Base-by-base conservation (phyloP, 228 moss, liverwort and hornwort genomes). In the Sphagnum fallax region DNA sequence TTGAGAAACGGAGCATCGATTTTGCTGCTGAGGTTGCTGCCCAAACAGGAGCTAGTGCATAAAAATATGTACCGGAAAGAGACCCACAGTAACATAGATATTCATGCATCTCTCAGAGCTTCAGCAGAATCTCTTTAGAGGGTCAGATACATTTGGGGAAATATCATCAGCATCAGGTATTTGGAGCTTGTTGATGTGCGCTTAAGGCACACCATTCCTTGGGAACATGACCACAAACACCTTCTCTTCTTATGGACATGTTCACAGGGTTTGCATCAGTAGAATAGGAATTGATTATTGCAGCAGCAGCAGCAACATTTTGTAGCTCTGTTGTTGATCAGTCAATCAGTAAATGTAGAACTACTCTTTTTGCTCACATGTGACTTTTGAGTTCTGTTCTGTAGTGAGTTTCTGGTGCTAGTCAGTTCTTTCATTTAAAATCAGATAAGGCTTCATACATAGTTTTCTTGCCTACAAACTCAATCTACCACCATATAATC, bases 21-120 rank as follows among this genome's bases (percentile, higher is more conserved):
- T 93, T 93, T 70, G 94, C 98, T 50, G 91, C 98, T 6, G 98
- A 98, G 79, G 94, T 98, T 32, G 93, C 98, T 64, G 90, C 93
- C 52, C 98, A 98, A 71, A 87, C 91, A 5, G 80, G 79, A 73
- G 75, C 74, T 11, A 84, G 63, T 47, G 73, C 65, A 8, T 55
- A 55, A 12, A 55, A 12, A 12, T 8, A 60, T 66, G 68, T 67
- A n/a, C 82, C 75, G 70, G 48, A 32, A 2, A 10, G 64, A 65
- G 64, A 68, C 13, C 16, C 53, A 55, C 62, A 51, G 73, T 63
- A 63, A 12, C 55, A 55, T 12, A 8, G 55, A 55, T 8, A 2
- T 8, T 55, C 9, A 12, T 55, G 8, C 55, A 55, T 8, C 12
- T 55, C 12, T 55, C 8, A 1, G 12, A 12, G 9, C 12, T 55